These are phyloP conservation scores for Populus alba DNA, from an alignment of 345 rosid genomes.

Conservation along the genomic window DNA sequence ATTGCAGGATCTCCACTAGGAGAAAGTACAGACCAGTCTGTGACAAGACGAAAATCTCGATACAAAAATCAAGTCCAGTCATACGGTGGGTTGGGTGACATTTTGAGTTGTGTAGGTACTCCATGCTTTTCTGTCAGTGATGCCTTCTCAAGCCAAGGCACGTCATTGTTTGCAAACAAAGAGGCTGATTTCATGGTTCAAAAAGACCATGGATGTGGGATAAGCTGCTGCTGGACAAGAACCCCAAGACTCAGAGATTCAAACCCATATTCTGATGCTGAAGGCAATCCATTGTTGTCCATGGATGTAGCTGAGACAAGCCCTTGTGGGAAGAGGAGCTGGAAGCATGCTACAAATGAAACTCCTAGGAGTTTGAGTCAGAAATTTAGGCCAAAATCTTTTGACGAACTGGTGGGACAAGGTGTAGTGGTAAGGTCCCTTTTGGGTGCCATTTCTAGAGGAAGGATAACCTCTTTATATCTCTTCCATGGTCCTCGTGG, in stretches of 20 bases:
- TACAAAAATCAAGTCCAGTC: constrained; percentile 29
- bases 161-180: constrained; percentile 47
- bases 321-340: constrained; percentile 24
- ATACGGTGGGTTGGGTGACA: constrained; percentile 46
- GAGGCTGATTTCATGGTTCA: constrained; percentile 40
- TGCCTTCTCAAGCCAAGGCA: constrained; percentile 44
- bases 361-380: constrained; percentile 68
- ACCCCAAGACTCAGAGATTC: constrained; percentile 70
- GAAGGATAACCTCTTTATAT: constrained; percentile 67
- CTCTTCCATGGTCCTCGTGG: constrained; percentile 96
- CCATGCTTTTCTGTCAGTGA: constrained; percentile 48
- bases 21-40: constrained; percentile 24
- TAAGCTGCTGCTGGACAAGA: constrained; percentile 83
- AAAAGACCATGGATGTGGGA: constrained; percentile 56
- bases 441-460: constrained; percentile 66
- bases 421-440: constrained; percentile 71
- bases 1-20: constrained; percentile 31
- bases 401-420: constrained; percentile 86
- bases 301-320: constrained; percentile 33
- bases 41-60: constrained; percentile 25
- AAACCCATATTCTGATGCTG: constrained; percentile 58
- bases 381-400: constrained; percentile 72
- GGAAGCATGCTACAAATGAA: constrained; percentile 34
- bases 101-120: constrained; percentile 51
- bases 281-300: constrained; percentile 61